A percentile compares a stretch with the other conserved stretches of the same genome.
Evolutionary conservation across 108 stramenopile species (phyloP).

Genomic region (Nitzschia putrida): DNA sequence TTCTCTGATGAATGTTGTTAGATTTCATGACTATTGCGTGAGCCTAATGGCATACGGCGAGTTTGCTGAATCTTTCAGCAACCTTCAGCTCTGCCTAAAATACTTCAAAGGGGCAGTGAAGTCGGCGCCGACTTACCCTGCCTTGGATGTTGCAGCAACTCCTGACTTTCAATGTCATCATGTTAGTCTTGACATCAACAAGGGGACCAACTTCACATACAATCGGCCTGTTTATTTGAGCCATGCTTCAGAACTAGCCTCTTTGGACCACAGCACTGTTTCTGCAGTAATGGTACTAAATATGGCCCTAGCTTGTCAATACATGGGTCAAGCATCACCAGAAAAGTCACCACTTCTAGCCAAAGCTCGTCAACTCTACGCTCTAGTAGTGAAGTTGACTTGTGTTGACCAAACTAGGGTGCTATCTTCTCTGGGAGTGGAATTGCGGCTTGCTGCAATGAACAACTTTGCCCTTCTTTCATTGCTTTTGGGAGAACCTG

Average conservation of each 20-base stretch:
- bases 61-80: not conserved
- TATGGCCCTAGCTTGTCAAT: not conserved
- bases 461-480: not conserved
- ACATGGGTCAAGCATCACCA: not conserved
- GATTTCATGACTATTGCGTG: not conserved
- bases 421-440: not conserved
- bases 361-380: not conserved
- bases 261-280: not conserved
- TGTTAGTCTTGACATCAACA: no score
- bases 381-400: not conserved
- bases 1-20: not conserved
- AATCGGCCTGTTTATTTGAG: not conserved
- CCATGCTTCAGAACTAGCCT: not conserved
- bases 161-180: no score
- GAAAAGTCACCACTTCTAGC: not conserved
- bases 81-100: not conserved
- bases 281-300: not conserved
- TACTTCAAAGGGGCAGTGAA: not conserved
- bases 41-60: not conserved
- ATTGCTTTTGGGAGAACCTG: not conserved
- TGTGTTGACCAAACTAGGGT: not conserved
- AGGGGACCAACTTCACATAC: not conserved
- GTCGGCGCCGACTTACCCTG: no score
- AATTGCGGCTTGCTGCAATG: constrained; percentile 1
- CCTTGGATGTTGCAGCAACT: no score